A percentile compares a stretch with the other conserved stretches of the same genome.
These are phyloP conservation scores for Aurantiochytrium sp. DNA, from an alignment of 108 stramenopile genomes.

Conservation along the genomic window DNA sequence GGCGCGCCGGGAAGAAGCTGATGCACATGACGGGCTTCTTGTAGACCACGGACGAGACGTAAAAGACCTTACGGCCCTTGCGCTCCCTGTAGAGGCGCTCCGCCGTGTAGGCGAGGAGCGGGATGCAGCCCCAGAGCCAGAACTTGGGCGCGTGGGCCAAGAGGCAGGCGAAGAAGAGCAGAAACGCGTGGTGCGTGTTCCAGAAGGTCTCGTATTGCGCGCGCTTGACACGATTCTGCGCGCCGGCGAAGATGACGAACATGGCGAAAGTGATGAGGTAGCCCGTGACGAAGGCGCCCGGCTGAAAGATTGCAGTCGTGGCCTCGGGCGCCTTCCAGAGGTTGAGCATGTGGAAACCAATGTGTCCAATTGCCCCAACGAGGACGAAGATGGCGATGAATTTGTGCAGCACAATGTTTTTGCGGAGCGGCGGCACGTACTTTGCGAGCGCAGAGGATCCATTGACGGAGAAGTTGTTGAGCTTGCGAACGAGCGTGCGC, in stretches of 20 bases:
- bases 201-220: constrained; percentile 49
- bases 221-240: constrained; percentile 30
- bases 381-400: constrained; percentile 38
- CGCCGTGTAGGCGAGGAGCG: constrained; percentile 32
- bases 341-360: constrained; percentile 43
- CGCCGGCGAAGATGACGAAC: constrained; percentile 48
- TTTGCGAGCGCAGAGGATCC: constrained; percentile 16
- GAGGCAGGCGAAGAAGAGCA: constrained; percentile 37
- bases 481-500: background rate
- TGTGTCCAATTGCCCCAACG: constrained; percentile 38
- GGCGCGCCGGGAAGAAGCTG: constrained; percentile 40
- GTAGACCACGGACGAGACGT: constrained; percentile 41
- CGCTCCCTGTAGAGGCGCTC: constrained; percentile 32
- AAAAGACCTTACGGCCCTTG: constrained; percentile 29
- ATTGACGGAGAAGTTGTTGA: background rate
- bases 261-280: constrained; percentile 41
- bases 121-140: constrained; percentile 34
- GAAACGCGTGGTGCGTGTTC: constrained; percentile 42
- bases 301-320: constrained; percentile 30
- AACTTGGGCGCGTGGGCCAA: constrained; percentile 47
- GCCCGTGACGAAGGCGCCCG: constrained; percentile 40
- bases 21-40: constrained; percentile 47
- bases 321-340: background rate
- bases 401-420: constrained; percentile 53
- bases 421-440: constrained; percentile 37